Base-by-base conservation (phyloP, 164 flowering plant genomes). In the Hamamelis virginiana region DNA sequence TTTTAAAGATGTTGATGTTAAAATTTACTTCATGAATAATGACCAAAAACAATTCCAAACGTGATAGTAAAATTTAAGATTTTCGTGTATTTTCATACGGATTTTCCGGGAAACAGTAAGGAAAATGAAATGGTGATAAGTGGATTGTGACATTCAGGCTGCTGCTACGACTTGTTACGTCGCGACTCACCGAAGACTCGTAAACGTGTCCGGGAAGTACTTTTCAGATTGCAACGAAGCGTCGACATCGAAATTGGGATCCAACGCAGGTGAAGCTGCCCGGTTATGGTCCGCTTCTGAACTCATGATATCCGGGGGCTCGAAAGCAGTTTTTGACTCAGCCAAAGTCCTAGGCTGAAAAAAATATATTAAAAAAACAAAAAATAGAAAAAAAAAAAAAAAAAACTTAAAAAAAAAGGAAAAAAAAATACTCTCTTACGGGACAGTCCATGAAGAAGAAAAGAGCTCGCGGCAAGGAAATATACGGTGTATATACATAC, bases 161-260 rank as follows among this genome's bases (percentile, higher is more conserved):
- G 98, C 99, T n/a, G 97, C 99, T 1, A 96, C 98, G 0, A 91
- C 95, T 10, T 96, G 99, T 65, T 96, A 93, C 66, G 98, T 88
- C 0, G 99, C 98, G 4, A 89, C 93, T 0, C 82, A 90, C 73
- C 89, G 92, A 1, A 85, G 82, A 21, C 71, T 91, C 2, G 11
- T 9, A 5, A 81, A 84, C 44, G 85, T 91, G 5, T 82, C 89
- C 1, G 99, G 99, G 2, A 93, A 90, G 65, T 93, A 93, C 74
- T 96, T 85, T 62, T 78, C 84, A 0, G 99, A 96, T 59, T 96
- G 98, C 74, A 93, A 96, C 66, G 96, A 96, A 75, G 82, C 93
- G 0, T 77, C 82, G 9, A 41, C 88, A 4, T 90, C 97, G 0
- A 87, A 84, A 53, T 4, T 81, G 63, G 96, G 84, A 6, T 74